These are phyloP conservation scores for Calonectria ilicicola DNA, from an alignment of 2,329 filamentous ascomycete species.

Conservation along the genomic window DNA sequence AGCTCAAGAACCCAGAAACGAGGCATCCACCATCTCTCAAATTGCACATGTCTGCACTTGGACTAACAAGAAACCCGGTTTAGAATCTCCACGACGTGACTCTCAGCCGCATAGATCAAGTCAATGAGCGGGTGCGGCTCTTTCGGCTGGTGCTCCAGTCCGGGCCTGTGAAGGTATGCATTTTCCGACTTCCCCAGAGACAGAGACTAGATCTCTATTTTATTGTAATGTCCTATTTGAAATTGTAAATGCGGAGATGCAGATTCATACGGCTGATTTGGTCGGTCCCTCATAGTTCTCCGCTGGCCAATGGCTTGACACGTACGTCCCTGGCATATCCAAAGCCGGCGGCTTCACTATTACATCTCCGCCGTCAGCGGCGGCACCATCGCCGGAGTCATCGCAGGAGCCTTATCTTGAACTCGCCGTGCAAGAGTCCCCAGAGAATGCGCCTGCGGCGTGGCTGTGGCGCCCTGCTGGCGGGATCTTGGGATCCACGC, in stretches of 20 bases:
- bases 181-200: neutral
- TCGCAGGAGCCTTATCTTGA: conserved; percentile 70
- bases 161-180: conserved; percentile 59
- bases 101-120: conserved; percentile 69
- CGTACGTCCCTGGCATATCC: conserved; percentile 75
- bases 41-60: no score
- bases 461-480: conserved; percentile 76
- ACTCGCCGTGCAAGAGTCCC: conserved; percentile 80
- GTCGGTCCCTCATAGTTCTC: conserved; percentile 68
- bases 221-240: neutral
- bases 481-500: conserved; percentile 67
- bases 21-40: conserved; percentile 50
- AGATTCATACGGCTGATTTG: neutral
- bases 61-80: neutral
- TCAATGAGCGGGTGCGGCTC: conserved; percentile 77
- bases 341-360: conserved; percentile 90
- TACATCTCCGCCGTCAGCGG: conserved; percentile 76
- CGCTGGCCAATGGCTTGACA: conserved; percentile 90
- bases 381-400: conserved; percentile 48
- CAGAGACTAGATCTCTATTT: no score
- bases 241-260: no score
- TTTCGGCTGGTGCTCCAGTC: conserved; percentile 71
- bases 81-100: conserved; percentile 71
- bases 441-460: conserved; percentile 77
- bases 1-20: conserved; percentile 77